phyloP scores from a whole-genome alignment of 345 rosid species.

The Anacardium occidentale region DNA sequence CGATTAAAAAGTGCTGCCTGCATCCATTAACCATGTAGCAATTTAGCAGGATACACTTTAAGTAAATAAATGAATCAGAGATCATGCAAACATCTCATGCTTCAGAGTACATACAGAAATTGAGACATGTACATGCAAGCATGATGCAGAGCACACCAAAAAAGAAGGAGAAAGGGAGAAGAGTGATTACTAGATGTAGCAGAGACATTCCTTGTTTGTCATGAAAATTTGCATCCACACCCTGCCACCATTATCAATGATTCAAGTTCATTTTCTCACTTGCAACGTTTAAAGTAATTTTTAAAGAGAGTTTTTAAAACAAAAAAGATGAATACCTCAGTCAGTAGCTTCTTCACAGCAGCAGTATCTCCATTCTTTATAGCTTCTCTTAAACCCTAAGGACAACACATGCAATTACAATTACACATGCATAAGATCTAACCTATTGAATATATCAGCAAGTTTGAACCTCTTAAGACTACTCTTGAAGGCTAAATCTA shows the following conservation, averaged over 20 bases:
- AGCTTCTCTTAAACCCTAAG: constrained; percentile 90
- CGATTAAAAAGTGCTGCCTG: constrained; percentile 84
- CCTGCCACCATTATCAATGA: constrained; percentile 43
- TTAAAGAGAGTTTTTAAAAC: background rate
- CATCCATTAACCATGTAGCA: background rate
- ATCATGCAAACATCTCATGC: background rate
- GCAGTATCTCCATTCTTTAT: constrained; percentile 82
- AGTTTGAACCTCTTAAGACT: constrained; percentile 7
- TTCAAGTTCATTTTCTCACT: constrained; percentile 9
- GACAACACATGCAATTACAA: constrained; percentile 16
- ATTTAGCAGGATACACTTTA: background rate
- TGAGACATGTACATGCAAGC: background rate
- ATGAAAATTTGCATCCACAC: constrained; percentile 83
- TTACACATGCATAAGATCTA: background rate
- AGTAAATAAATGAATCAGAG: background rate
- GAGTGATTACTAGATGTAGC: constrained; percentile 69
- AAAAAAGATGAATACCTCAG: constrained; percentile 51
- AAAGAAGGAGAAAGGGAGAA: constrained; percentile 13
- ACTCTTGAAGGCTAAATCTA: background rate
- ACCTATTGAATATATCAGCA: background rate
- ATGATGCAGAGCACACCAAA: background rate
- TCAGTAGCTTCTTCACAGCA: constrained; percentile 76
- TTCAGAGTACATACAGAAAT: background rate
- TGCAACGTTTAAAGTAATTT: background rate
- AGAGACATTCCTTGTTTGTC: constrained; percentile 92